Evolutionary conservation across 2,329 filamentous ascomycete species (phyloP), one percentile per base, ranked within the genome.

Genomic region (Neofusicoccum sp.): DNA sequence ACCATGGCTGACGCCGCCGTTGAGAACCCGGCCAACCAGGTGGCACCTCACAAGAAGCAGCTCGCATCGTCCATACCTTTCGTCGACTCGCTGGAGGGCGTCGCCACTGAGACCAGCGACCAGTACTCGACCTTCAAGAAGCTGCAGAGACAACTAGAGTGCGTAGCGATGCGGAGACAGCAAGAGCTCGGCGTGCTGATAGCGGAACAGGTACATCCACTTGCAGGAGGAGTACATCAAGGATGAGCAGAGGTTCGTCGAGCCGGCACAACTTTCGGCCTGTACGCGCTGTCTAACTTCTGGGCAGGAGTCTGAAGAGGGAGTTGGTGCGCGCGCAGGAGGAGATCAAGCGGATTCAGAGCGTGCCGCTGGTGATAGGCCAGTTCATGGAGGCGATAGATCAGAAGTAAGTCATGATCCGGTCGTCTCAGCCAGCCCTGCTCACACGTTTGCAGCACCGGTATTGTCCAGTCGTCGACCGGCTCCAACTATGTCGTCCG

Each of bases 361-460:
- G 92, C 76, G 95, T 99, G 59, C 95, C 95, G 30, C 80, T 99
- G 64, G 95, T 99, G 65, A 99, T 99, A 75, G 95, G 95, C 63
- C 95, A 99, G 79, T 99, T 99, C 75, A 99, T 99, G 95, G 95
- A 99, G 79, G 95, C 95, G 60, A 99, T 99, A 73, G 95, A 99
- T 76, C 95, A 99, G 79, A 99, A 97, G 91, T 96, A 84, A 76
- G 85, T 57, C 11, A 28, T 26, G 9, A 8, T 30, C 2, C 4
- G 3, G 7, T 26, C 14, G 12, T 6, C 24, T 24, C 16, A 33
- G 61, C 44, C 9, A 14, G 56, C 47, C 14, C 26, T 3, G 59
- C 68, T 69, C 61, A 68, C 61, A 38, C 11, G 26, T 61, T 44
- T 45, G 24, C 71, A 96, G 92, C 78, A 99, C 95, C 66, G 95